Evolutionary conservation across 1,284 basidiomycete genomes (phyloP), one percentile per base, ranked within the genome.

Genomic region (Cryptococcus deneoformans): DNA sequence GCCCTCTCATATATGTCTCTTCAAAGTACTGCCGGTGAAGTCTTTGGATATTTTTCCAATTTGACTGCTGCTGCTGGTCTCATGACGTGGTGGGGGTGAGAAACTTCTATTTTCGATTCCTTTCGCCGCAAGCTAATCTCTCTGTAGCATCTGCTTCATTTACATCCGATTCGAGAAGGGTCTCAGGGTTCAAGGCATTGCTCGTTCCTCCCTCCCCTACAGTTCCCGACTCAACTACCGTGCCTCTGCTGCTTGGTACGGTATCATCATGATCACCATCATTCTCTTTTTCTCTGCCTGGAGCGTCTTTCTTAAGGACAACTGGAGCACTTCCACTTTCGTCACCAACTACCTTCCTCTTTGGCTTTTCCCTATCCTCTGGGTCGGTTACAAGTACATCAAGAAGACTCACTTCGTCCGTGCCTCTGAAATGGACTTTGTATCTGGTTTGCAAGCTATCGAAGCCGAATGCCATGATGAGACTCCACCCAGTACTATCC

Each of bases 91-190:
- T 86, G 88, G 68, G 88, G 86, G 50, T 51, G 37, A 51, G 50
- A 14, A 11, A 5, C 20, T 12, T 51, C 16, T 11, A 6, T 36
- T 34, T 38, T 34, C 36, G 12, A 38, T 38, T 7, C 11, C 40
- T 24, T 38, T 51, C 35, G 2, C 34, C 35, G 2, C 34, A 14
- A 16, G 12, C 39, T 51, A 42, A 40, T 14, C 35, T 40, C 24
- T 11, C 14, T 20, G 37, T 12, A 49, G 47, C 60, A 94, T 94
- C 69, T 81, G 81, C 42, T 64, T 91, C 53, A 89, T 87, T 6
- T 92, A 92, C 75, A 75, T 90, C 56, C 85, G 88, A 42, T 94
- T 94, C 81, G 81, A 89, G 71, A 71, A 79, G 6, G 92, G 90
- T 44, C 72, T 88, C 72, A 86, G 86, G 69, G 85, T 77, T 1